These are phyloP conservation scores for Stachybotrys chlorohalonatus DNA, from an alignment of 2,329 filamentous ascomycete species.

Conservation along the genomic window DNA sequence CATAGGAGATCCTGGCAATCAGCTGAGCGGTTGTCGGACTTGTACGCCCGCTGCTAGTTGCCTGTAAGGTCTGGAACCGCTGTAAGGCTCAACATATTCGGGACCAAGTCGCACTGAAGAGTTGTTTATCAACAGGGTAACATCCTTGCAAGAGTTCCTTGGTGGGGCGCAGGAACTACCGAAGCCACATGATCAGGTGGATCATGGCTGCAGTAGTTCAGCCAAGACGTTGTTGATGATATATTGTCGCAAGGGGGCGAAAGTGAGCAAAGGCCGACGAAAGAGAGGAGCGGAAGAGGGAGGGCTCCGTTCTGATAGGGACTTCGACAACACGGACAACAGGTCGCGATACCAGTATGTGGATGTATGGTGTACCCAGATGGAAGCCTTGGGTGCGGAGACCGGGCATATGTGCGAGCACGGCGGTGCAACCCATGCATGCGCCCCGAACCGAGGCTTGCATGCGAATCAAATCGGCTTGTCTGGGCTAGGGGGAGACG, in stretches of 20 bases:
- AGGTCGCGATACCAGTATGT: too few species aligned
- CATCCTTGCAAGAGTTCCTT: conserved; percentile 3
- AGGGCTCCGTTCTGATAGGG: too few species aligned
- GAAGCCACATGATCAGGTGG: conserved; percentile 12
- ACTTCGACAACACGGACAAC: too few species aligned
- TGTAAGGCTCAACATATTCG: background rate
- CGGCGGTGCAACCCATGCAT: background rate
- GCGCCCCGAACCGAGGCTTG: background rate
- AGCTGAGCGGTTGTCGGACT: background rate
- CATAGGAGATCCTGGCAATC: background rate
- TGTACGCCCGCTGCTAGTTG: background rate
- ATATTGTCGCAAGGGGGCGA: background rate
- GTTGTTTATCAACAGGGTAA: conserved; percentile 1
- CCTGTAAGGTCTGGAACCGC: background rate
- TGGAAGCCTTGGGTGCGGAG: background rate
- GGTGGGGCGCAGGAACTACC: conserved; percentile 8
- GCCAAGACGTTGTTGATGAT: background rate
- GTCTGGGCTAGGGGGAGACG: background rate
- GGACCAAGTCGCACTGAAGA: background rate
- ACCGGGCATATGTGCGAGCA: background rate
- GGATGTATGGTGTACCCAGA: too few species aligned
- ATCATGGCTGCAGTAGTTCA: background rate
- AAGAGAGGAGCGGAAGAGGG: too few species aligned
- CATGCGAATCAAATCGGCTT: background rate
- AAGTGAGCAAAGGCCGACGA: too few species aligned